Evolutionary conservation across 2,329 filamentous ascomycete genomes (phyloP).

Genomic region (Sclerotinia minor): DNA sequence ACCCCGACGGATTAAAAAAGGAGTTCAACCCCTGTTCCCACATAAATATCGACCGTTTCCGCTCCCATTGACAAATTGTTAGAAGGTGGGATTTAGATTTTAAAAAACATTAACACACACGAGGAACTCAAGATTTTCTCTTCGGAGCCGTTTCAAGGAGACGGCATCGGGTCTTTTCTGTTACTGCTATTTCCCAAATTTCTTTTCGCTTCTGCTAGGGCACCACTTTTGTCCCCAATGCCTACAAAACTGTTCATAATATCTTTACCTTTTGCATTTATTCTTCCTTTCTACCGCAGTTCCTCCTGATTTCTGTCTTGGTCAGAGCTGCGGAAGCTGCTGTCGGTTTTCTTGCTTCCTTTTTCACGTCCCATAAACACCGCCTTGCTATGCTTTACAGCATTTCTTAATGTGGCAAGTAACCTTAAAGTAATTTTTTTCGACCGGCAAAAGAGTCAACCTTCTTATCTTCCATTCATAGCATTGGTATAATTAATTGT

Average conservation of each 20-base stretch:
- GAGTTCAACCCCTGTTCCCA: slow-evolving; percentile 15
- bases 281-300: too few species aligned
- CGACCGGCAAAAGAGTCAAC: too few species aligned
- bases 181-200: background rate
- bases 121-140: background rate
- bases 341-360: background rate
- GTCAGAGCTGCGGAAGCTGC: background rate
- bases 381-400: too few species aligned
- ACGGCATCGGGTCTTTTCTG: background rate
- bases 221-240: background rate
- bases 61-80: background rate
- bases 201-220: background rate
- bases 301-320: background rate
- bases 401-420: too few species aligned
- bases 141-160: background rate
- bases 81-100: too few species aligned
- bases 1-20: slow-evolving; percentile 24
- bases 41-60: slow-evolving; percentile 24
- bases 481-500: too few species aligned
- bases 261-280: background rate
- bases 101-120: background rate
- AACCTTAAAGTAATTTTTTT: too few species aligned
- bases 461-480: too few species aligned
- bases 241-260: too few species aligned
- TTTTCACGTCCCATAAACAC: background rate